A percentile compares a stretch with the other conserved stretches of the same genome.
These are phyloP conservation scores for Torulaspora maleeae DNA, from an alignment of 805 yeast species.

Conservation along the genomic window DNA sequence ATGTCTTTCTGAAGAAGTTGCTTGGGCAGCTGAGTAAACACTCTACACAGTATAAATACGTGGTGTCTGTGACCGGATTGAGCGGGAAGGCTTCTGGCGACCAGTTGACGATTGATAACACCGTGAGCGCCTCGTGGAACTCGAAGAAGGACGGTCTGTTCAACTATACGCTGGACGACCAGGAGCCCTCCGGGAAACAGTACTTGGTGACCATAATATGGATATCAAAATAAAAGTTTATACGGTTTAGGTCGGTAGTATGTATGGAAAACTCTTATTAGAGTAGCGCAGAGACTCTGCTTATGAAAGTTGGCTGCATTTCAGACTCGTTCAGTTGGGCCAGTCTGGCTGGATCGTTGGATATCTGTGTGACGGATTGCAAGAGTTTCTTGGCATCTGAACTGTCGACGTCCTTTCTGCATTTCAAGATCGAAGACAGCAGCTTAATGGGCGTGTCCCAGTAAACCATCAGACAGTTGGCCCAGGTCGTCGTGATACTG, in stretches of 20 bases:
- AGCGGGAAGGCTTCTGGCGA: slow-evolving; percentile 17
- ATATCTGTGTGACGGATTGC: slow-evolving; percentile 17
- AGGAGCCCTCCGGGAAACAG: slow-evolving; percentile 10
- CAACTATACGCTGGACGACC: slow-evolving; percentile 33
- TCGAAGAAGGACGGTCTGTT: slow-evolving; percentile 50
- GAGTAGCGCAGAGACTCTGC: slow-evolving; percentile 16
- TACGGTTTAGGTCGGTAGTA: slow-evolving; percentile 1
- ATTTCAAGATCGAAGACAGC: slow-evolving; percentile 56
- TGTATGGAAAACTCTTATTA: neutral
- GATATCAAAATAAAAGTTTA: slow-evolving; percentile 23
- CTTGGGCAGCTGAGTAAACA: slow-evolving; percentile 38
- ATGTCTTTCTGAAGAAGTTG: slow-evolving; percentile 32
- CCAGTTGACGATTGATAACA: slow-evolving; percentile 22
- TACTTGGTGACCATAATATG: slow-evolving; percentile 35
- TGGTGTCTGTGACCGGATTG: slow-evolving; percentile 43
- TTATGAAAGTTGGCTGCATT: slow-evolving; percentile 25
- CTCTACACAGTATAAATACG: slow-evolving; percentile 54
- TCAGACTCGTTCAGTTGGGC: slow-evolving; percentile 17
- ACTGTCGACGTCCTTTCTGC: slow-evolving; percentile 38
- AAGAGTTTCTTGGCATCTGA: slow-evolving; percentile 25
- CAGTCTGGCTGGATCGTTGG: slow-evolving; percentile 22
- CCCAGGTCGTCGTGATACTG: slow-evolving; percentile 54
- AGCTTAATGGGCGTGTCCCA: slow-evolving; percentile 75
- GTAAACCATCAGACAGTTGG: slow-evolving; percentile 55
- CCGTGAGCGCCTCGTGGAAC: slow-evolving; percentile 57